These are phyloP conservation scores for Argentina anserina DNA, from an alignment of 306 rosid species.

Conservation along the genomic window DNA sequence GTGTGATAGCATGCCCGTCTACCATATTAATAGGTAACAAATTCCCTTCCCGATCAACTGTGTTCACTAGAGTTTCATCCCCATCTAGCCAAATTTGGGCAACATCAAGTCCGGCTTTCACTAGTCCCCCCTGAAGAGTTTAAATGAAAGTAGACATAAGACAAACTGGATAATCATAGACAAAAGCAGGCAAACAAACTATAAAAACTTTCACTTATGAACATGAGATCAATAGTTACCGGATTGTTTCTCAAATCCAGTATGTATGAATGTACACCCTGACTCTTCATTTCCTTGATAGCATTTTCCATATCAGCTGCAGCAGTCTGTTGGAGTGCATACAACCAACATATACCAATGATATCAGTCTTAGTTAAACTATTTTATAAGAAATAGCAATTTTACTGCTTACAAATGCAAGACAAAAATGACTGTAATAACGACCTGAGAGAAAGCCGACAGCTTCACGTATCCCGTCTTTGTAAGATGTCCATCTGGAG, in stretches of 20 bases:
- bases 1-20: constrained; percentile 88
- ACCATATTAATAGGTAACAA: constrained; percentile 74
- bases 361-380: neutral
- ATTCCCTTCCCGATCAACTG: constrained; percentile 79
- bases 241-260: constrained; percentile 94
- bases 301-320: constrained; percentile 87
- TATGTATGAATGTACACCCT: constrained; percentile 89
- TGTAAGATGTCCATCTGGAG: constrained; percentile 57
- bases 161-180: neutral
- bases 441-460: constrained; percentile 83
- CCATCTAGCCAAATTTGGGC: constrained; percentile 98
- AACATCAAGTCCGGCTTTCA: constrained; percentile 86
- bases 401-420: neutral
- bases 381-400: neutral
- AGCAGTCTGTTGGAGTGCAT: constrained; percentile 51
- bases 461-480: constrained; percentile 90
- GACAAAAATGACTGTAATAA: constrained; percentile 1
- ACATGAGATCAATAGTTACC: constrained; percentile 34
- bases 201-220: neutral
- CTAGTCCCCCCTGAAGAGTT: constrained; percentile 81
- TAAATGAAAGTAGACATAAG: constrained; percentile 8
- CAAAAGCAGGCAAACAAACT: neutral
- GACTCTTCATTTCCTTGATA: constrained; percentile 67
- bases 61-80: constrained; percentile 88
- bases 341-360: neutral